Evolutionary conservation across 2,329 filamentous ascomycete species (phyloP), one percentile per base, ranked within the genome.

Genomic region (Aspergillaceae sp.): DNA sequence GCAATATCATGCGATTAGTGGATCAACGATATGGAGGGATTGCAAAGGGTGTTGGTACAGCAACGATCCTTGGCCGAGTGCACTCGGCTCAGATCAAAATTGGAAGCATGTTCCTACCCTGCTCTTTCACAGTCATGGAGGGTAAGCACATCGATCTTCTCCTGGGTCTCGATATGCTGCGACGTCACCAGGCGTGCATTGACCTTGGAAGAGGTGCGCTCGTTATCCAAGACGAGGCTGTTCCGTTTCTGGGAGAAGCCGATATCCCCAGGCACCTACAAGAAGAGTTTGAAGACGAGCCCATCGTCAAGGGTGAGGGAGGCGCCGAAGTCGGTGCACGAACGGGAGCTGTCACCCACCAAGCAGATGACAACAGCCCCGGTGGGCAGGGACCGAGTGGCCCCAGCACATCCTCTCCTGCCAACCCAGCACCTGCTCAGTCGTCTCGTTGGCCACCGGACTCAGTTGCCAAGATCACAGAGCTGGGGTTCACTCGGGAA

Each of bases 71-170:
- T 19, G 92, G 92, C 30, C 87, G 92, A 44, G 92, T 98, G 3
- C 92, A 98, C 67, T 88, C 87, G 26, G 92, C 92, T 7, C 88
- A 91, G 67, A 94, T 98, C 67, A 91, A 87, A 67, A 92, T 98
- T 56, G 92, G 91, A 44, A 81, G 78, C 37, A 79, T 91, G 51
- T 89, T 88, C 63, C 75, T 98, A 56, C 84, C 91, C 2, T 97
- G 90, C 71, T 92, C 89, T 49, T 98, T 98, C 67, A 98, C 92
- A 3, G 92, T 98, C 61, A 98, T 98, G 92, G 92, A 98, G 71
- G 92, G 92, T 53, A 98, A 97, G 69, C 83, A 88, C 44, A 92
- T 98, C 27, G 92, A 97, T 64, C 75, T 98, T 11, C 78, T 98
- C 2, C 79, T 98, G 8, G 92, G 92, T 3, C 73, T 98, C 37